Conservation (phyloP, 2,329 filamentous ascomycete genomes). For the Penicillium paneum region DNA sequence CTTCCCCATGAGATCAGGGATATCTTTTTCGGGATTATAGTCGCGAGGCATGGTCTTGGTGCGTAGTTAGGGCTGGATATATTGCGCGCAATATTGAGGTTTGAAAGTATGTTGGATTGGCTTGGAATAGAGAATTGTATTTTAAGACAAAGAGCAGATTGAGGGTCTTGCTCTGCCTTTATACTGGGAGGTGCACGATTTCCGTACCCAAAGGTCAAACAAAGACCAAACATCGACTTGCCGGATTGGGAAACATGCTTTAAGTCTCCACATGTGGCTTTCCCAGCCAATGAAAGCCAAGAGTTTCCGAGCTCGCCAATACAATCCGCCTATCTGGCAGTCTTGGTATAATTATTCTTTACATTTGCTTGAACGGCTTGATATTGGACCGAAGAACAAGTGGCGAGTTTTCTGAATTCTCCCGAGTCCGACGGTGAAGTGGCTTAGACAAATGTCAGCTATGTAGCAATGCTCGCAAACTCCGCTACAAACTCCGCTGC, state of each 20-base stretch:
- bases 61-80: background rate
- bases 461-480: background rate
- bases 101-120: background rate
- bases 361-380: background rate
- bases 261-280: background rate
- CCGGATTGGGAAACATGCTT: background rate
- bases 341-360: background rate
- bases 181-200: background rate
- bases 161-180: background rate
- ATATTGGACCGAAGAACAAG: background rate
- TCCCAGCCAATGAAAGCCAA: background rate
- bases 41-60: background rate
- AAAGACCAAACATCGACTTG: background rate
- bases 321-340: background rate
- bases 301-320: background rate
- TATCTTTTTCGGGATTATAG: constrained; percentile 36
- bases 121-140: background rate
- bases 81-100: background rate
- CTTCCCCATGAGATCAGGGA: constrained; percentile 41
- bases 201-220: no score
- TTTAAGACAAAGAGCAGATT: no score
- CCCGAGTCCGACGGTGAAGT: background rate
- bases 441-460: background rate
- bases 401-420: background rate
- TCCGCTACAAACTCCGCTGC: background rate